Evolutionary conservation across 1,139 yeast species (phyloP).

Genomic region (Pneumocystis canis): DNA sequence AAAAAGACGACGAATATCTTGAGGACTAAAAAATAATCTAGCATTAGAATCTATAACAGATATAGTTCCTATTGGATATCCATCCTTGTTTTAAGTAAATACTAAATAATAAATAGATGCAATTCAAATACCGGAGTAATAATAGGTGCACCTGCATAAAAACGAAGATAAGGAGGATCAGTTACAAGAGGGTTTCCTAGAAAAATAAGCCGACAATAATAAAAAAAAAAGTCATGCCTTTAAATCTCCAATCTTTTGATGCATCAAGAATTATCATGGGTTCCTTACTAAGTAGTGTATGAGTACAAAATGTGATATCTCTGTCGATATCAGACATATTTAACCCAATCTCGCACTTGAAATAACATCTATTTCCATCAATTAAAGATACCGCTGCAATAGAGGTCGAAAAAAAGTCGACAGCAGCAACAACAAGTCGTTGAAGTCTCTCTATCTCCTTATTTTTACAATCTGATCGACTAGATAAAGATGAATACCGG

Average conservation of each 20-base stretch:
- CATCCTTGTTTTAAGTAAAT: conserved; percentile 6
- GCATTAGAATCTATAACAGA: conserved; percentile 14
- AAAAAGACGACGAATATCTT: conserved; percentile 8
- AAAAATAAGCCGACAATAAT: background rate
- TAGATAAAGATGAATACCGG: background rate
- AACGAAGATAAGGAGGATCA: conserved; percentile 12
- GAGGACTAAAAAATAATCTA: conserved; percentile 10
- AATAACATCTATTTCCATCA: background rate
- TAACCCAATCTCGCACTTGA: background rate
- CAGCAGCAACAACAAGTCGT: background rate
- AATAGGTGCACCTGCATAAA: conserved; percentile 17
- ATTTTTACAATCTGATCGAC: background rate
- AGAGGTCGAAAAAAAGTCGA: background rate
- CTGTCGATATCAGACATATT: conserved; percentile 1
- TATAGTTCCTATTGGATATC: conserved; percentile 15
- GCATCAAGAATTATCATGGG: conserved; percentile 15
- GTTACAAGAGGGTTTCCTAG: conserved; percentile 14
- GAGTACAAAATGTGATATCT: conserved; percentile 14
- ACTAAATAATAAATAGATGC: background rate
- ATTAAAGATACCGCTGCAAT: background rate
- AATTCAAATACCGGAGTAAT: conserved; percentile 7
- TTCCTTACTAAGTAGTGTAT: conserved; percentile 13
- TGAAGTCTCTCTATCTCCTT: background rate
- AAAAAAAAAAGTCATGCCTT: background rate
- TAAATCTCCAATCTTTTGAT: conserved; percentile 15